Evolutionary conservation across 306 rosid species (phyloP).

Genomic region (Carpinus viminea): DNA sequence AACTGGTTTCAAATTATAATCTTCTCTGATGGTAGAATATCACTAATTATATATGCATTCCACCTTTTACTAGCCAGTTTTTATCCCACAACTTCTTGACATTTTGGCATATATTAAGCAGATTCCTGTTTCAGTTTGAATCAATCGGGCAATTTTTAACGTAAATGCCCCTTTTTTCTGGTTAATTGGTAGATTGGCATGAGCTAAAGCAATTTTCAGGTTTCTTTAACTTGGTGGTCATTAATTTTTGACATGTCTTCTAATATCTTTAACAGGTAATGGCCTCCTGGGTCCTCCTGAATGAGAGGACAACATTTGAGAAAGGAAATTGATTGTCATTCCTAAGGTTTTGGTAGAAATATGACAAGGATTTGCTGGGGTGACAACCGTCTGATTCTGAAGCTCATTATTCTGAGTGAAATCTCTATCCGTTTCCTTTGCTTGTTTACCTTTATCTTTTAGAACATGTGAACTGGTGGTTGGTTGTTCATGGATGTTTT

Average conservation of each 20-base stretch:
- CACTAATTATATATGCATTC: not conserved
- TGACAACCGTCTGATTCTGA: not conserved
- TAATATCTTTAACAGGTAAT: constrained; percentile 24
- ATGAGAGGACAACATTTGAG: not conserved
- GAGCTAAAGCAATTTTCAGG: not conserved
- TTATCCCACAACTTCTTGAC: not conserved
- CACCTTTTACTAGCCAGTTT: not conserved
- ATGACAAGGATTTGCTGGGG: not conserved
- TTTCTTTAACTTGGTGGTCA: not conserved
- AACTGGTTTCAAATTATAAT: not conserved
- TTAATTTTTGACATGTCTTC: not conserved
- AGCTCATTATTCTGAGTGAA: not conserved
- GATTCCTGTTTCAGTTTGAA: constrained; percentile 2
- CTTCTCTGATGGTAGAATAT: not conserved
- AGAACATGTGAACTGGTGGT: not conserved
- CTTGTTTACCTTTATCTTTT: not conserved
- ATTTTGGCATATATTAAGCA: not conserved
- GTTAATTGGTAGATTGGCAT: not conserved
- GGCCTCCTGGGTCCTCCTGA: constrained; percentile 7
- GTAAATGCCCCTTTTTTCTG: not conserved
- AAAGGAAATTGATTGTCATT: not conserved
- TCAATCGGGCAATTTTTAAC: not conserved
- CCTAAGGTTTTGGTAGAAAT: not conserved
- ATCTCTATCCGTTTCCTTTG: not conserved
- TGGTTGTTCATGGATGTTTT: constrained; percentile 3